These are phyloP conservation scores for Phytopythium delawarense DNA, from an alignment of 352 stramenopile species.

Conservation along the genomic window DNA sequence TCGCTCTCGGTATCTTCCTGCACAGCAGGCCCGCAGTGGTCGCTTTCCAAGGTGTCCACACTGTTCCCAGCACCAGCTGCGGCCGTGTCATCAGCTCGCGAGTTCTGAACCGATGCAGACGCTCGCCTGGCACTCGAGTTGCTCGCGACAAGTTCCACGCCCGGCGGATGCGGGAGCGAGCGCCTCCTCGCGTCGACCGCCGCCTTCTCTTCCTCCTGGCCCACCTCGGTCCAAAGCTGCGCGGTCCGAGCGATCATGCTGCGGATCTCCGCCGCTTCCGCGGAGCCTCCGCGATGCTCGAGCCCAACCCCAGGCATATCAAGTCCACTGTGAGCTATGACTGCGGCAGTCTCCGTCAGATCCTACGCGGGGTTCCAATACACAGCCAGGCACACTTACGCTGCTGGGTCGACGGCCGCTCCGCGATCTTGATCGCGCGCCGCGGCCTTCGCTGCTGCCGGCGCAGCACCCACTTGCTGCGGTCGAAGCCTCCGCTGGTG, in stretches of 20 bases:
- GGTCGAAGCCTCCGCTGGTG: not conserved
- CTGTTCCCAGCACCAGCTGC: not conserved
- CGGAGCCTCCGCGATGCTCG: not conserved
- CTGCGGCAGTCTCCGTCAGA: not conserved
- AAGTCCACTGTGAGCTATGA: too few relatives aligned
- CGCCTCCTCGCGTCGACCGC: not conserved
- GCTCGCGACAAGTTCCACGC: not conserved
- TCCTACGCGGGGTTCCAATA: not conserved
- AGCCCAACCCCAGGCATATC: too few relatives aligned
- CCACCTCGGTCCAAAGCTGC: conserved; percentile 27
- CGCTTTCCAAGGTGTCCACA: not conserved
- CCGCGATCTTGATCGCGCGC: not conserved
- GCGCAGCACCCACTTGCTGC: not conserved
- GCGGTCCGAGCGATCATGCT: conserved; percentile 28
- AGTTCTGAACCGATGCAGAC: not conserved
- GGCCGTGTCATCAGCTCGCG: not conserved
- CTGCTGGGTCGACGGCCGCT: not conserved
- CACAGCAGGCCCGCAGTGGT: not conserved
- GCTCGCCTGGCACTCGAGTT: not conserved
- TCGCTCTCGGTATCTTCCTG: conserved; percentile 2
- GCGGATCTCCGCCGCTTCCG: conserved; percentile 25
- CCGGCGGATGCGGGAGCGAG: not conserved
- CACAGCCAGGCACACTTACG: not conserved
- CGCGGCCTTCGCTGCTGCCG: not conserved
- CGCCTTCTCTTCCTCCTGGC: not conserved